Evolutionary conservation across 345 rosid genomes (phyloP).

Genomic region (Combretum micranthum): DNA sequence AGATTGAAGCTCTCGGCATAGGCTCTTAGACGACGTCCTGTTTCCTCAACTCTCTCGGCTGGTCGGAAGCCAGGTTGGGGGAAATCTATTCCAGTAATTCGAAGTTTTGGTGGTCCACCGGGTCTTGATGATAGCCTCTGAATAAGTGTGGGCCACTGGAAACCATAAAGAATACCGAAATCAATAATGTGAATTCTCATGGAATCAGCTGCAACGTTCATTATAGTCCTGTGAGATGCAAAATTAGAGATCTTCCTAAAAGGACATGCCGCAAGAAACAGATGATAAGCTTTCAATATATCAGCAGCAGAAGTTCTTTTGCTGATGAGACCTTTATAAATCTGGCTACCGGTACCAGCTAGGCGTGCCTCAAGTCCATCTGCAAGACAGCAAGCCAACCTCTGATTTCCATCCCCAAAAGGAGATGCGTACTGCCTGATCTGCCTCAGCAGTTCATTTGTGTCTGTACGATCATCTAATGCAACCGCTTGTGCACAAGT

Average conservation of each 20-base stretch:
- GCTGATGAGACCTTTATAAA: constrained; percentile 50
- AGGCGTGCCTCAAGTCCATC: constrained; percentile 79
- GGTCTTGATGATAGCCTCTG: constrained; percentile 44
- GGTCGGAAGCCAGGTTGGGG: constrained; percentile 96
- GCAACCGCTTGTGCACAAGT: constrained; percentile 91
- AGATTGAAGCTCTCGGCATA: constrained; percentile 77
- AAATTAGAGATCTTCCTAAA: constrained; percentile 71
- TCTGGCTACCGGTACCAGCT: constrained; percentile 70
- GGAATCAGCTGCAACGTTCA: constrained; percentile 34
- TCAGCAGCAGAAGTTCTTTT: constrained; percentile 68
- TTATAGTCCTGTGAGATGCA: constrained; percentile 47
- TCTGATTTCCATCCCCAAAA: constrained; percentile 78
- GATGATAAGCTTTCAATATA: constrained; percentile 69
- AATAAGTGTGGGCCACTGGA: constrained; percentile 88
- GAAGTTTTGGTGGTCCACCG: constrained; percentile 68
- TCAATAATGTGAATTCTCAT: constrained; percentile 71
- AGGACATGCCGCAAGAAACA: constrained; percentile 68
- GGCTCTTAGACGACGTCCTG: constrained; percentile 71
- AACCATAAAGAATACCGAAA: constrained; percentile 89
- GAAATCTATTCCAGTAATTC: constrained; percentile 88
- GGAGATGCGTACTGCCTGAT: constrained; percentile 76
- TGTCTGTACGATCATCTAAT: constrained; percentile 49
- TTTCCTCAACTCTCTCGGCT: constrained; percentile 80
- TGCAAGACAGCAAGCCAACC: constrained; percentile 80
- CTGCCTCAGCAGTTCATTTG: constrained; percentile 68